Evolutionary conservation across 768 basidiomycete genomes (phyloP).

Genomic region (Flagelloscypha sp.): DNA sequence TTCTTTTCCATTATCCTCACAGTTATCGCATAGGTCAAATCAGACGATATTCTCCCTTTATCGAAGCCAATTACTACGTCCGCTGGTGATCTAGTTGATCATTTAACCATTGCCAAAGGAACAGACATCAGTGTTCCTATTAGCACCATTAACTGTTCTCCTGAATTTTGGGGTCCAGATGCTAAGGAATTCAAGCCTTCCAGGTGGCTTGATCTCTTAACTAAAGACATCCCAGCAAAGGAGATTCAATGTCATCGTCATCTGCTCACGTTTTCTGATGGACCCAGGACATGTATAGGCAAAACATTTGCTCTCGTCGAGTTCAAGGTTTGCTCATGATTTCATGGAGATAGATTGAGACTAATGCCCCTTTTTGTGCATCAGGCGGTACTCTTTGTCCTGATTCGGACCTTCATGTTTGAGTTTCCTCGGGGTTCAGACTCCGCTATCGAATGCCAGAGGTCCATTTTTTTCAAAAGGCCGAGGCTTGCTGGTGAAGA

Average conservation of each 20-base stretch:
- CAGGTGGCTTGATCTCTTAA: slow-evolving; percentile 29
- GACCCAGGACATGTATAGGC: slow-evolving; percentile 36
- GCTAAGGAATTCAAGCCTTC: slow-evolving; percentile 36
- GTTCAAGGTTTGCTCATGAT: slow-evolving; percentile 25
- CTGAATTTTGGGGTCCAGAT: slow-evolving; percentile 35
- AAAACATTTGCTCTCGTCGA: slow-evolving; percentile 32
- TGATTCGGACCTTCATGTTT: slow-evolving; percentile 34
- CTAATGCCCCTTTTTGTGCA: not conserved
- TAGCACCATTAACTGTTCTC: slow-evolving; percentile 29
- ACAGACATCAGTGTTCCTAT: slow-evolving; percentile 30
- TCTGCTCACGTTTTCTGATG: slow-evolving; percentile 37
- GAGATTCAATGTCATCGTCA: slow-evolving; percentile 30
- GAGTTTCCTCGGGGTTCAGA: slow-evolving; percentile 27
- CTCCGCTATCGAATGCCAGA: slow-evolving; percentile 22
- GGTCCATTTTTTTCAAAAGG: slow-evolving; percentile 24
- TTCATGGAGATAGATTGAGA: not conserved
- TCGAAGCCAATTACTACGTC: slow-evolving; percentile 20
- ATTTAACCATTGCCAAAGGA: slow-evolving; percentile 30
- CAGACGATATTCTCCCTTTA: slow-evolving; percentile 32
- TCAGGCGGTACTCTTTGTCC: slow-evolving; percentile 33
- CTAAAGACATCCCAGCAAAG: slow-evolving; percentile 20
- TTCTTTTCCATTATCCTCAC: slow-evolving; percentile 15
- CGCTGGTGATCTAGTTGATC: slow-evolving; percentile 20
- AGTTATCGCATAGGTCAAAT: slow-evolving; percentile 21
- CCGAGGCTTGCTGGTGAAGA: too few species aligned